Evolutionary conservation across 192 early-diverging fungal species (phyloP), one percentile per base, ranked within the genome.

Genomic region (Coemansia sp.): DNA sequence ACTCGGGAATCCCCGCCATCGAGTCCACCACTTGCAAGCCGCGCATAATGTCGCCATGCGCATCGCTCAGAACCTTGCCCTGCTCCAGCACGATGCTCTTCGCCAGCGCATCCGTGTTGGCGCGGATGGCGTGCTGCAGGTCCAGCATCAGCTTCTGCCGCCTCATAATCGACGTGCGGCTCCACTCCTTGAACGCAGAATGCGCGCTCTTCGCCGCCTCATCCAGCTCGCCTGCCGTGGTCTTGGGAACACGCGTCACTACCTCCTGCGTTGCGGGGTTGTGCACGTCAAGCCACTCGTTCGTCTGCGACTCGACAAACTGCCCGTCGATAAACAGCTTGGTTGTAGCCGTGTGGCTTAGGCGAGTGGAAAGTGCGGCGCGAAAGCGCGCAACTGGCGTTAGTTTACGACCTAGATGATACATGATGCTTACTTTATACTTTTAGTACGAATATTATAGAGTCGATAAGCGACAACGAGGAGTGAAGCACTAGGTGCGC

Each of bases 191-290:
- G 85, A 95, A 96, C 39, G 96, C 94, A 63, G 86, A 81, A 8
- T 79, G 81, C 53, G 96, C 91, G 13, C 82, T 73, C 41, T 85
- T 82, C 0, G 89, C 87, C 27, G 96, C 94, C 36, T 88, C 87
- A 44, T 89, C 82, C 36, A 97, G 87, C 74, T 98, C 96, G 63
- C 89, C 74, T 8, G 77, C 74, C 0, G 95, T 98, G n/a, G 92
- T 83, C 81, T 97, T 88, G 34, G 96, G 96, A 13, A 98, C 95
- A 6, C 86, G 70, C 16, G 90, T 89, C 14, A 98, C 88, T 6
- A 98, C 59, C 73, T 96, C 93, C 67, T 96, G 91, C 9, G 94
- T 97, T 13, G 96, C 96, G 51, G 96, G 96, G 79, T 98, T 95
- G 69, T 87, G 85, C 54, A 98, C 84, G 53, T 92, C 90, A 66